Evolutionary conservation across 2,329 filamentous ascomycete genomes (phyloP), one percentile per base, ranked within the genome.

Genomic region (Penicillium sp.): DNA sequence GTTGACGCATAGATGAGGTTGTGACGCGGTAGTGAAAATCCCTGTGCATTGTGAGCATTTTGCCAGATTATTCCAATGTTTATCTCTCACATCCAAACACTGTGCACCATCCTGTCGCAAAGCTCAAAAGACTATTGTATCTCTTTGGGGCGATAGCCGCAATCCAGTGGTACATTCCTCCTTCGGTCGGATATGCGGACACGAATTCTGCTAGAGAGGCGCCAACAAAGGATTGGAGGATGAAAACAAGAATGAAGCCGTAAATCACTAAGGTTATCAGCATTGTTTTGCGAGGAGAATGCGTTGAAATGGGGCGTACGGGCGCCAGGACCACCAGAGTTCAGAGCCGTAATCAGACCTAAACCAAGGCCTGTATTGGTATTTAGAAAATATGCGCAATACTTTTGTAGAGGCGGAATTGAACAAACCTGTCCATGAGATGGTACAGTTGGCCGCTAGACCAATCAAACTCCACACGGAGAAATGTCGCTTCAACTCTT

Each of bases 151-250:
- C 76, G 25, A 81, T 72, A 1, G 75, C 77, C 6, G 77, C 78
- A 37, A 79, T 78, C 79, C 79, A 81, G 60, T 80, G 79, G 53
- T 81, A 81, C 77, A 79, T 79, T 42, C 79, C 79, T 22, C 79
- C 79, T 49, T 76, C 75, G 9, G 77, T 78, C 4, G 79, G 79
- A 54, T 80, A 80, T 2, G 75, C 75, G 3, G 77, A 79, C 8
- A 79, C 77, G 51, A 81, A 75, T 58, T 81, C 78, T 8, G 77
- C 75, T 20, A 80, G 65, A 0, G 78, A 79, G 4, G 75, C 73
- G 27, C 72, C 77, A 27, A 80, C 64, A 54, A 79, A 80, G 35
- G 71, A 76, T 44, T 79, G 77, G 33, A 81, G 71, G 31, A 79
- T 70, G 1, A 76, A 75, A 18, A 80, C 76, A 3, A 81, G 69